Percentiles rank a stretch among this genome's conserved stretches.
Evolutionary conservation across 805 yeast species (phyloP).

Genomic region (Kodamaea laetipori): DNA sequence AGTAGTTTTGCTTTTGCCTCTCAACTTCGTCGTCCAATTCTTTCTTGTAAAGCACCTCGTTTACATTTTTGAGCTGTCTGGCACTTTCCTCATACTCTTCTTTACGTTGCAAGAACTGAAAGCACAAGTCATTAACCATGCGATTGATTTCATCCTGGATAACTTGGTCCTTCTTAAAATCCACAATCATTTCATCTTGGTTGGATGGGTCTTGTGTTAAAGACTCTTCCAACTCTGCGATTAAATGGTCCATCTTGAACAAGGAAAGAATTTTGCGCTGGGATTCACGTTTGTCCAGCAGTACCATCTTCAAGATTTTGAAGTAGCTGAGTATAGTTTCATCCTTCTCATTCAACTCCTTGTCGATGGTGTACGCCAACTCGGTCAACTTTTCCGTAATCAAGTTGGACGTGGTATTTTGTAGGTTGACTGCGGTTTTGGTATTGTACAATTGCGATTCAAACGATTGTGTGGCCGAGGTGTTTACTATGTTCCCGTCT

Average conservation of each 20-base stretch:
- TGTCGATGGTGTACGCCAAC: conserved; percentile 39
- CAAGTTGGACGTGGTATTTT: conserved; percentile 34
- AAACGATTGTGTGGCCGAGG: conserved; percentile 18
- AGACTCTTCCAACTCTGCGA: conserved; percentile 28
- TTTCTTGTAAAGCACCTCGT: conserved; percentile 17
- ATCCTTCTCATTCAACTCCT: conserved; percentile 40
- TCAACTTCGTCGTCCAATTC: conserved; percentile 7
- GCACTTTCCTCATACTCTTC: conserved; percentile 28
- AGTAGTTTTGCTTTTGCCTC: background rate
- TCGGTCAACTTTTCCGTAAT: conserved; percentile 43
- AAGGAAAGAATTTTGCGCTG: conserved; percentile 30
- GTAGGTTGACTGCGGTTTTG: conserved; percentile 36
- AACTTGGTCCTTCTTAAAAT: conserved; percentile 32
- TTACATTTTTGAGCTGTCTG: conserved; percentile 14
- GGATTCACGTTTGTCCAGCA: conserved; percentile 29
- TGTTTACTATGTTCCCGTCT: conserved; percentile 5
- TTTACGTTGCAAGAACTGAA: conserved; percentile 33
- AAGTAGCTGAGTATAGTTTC: conserved; percentile 31
- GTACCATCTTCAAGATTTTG: conserved; percentile 26
- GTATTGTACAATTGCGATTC: conserved; percentile 41
- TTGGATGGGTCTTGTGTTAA: conserved; percentile 12
- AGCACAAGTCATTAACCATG: conserved; percentile 41
- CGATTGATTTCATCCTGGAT: conserved; percentile 45
- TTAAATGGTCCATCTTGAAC: conserved; percentile 36
- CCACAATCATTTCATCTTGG: conserved; percentile 22